These are phyloP conservation scores for Penicillium thymicola DNA, from an alignment of 2,329 filamentous ascomycete genomes.

Conservation along the genomic window DNA sequence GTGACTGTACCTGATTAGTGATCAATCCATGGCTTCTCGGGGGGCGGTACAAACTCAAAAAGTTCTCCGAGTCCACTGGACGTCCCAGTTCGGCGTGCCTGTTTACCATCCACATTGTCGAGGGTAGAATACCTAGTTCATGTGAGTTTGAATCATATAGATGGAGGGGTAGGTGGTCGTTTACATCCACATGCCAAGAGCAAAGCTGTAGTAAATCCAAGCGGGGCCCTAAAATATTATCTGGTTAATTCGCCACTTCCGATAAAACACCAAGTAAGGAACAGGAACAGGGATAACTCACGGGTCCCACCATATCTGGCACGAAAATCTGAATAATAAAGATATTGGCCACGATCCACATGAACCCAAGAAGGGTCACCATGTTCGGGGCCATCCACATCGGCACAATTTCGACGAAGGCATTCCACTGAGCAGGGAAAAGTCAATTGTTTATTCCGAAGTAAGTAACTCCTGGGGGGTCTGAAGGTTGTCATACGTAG, in stretches of 20 bases:
- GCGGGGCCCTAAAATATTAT: slow-evolving; percentile 62
- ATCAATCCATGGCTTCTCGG: slow-evolving; percentile 8
- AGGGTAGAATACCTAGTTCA: slow-evolving; percentile 73
- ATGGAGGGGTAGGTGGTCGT: slow-evolving; percentile 13
- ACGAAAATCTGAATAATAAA: slow-evolving; percentile 71
- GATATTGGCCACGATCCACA: slow-evolving; percentile 87
- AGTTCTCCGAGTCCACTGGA: slow-evolving; percentile 93
- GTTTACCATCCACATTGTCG: slow-evolving; percentile 98
- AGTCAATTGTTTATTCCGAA: neutral
- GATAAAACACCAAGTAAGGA: neutral
- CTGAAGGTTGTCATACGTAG: slow-evolving; percentile 64
- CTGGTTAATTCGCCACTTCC: slow-evolving; percentile 12
- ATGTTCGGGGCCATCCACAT: slow-evolving; percentile 98
- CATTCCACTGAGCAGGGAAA: slow-evolving; percentile 73
- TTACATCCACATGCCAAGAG: slow-evolving; percentile 90
- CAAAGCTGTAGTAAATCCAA: slow-evolving; percentile 96
- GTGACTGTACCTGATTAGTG: slow-evolving; percentile 54
- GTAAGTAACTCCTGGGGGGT: too few species aligned
- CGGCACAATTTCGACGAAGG: slow-evolving; percentile 83
- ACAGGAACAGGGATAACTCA: slow-evolving; percentile 47
- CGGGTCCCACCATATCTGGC: slow-evolving; percentile 85
- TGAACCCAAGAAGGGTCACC: slow-evolving; percentile 92
- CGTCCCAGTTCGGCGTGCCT: slow-evolving; percentile 89
- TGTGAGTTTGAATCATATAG: slow-evolving; percentile 14
- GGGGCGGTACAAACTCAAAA: slow-evolving; percentile 64